Conservation (phyloP, 352 stramenopile species). For the Globisporangium lucens region DNA sequence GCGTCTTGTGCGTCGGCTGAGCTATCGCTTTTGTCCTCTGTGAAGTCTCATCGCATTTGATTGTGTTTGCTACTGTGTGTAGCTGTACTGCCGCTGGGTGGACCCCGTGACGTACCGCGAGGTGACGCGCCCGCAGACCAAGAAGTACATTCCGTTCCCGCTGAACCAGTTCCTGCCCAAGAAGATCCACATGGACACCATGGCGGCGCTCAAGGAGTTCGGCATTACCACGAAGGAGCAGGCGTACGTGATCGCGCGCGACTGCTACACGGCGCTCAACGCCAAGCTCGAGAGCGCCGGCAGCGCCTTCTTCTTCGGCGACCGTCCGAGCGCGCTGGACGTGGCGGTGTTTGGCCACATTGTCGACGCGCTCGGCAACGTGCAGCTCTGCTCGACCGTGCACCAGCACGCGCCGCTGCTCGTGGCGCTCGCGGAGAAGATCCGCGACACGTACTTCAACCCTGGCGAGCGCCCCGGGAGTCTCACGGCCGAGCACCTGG, state of each 20-base stretch:
- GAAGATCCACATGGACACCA: conserved; percentile 78
- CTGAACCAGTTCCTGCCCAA: conserved; percentile 82
- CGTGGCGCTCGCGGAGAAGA: conserved; percentile 61
- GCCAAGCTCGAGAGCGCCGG: conserved; percentile 63
- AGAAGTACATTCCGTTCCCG: conserved; percentile 80
- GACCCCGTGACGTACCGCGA: conserved; percentile 82
- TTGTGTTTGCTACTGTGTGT: not conserved
- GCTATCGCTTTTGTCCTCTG: not conserved
- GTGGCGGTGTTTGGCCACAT: conserved; percentile 82
- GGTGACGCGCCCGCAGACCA: conserved; percentile 77
- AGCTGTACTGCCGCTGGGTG: conserved; percentile 83
- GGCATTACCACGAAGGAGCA: conserved; percentile 69
- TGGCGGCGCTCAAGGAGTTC: conserved; percentile 47
- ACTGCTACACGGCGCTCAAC: conserved; percentile 85
- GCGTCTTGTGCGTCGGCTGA: not conserved
- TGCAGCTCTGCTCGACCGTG: conserved; percentile 63
- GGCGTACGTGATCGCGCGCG: conserved; percentile 76
- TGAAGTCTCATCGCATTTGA: not conserved
- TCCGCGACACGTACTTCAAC: conserved; percentile 74
- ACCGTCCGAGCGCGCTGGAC: conserved; percentile 64
- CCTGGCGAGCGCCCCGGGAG: conserved; percentile 31
- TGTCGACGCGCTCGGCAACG: conserved; percentile 73
- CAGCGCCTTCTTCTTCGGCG: conserved; percentile 69
- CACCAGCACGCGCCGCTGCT: conserved; percentile 75
- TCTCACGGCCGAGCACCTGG: conserved; percentile 32